These are phyloP conservation scores for Cucurbita ficifolia DNA, from an alignment of 306 rosid species.

Conservation along the genomic window DNA sequence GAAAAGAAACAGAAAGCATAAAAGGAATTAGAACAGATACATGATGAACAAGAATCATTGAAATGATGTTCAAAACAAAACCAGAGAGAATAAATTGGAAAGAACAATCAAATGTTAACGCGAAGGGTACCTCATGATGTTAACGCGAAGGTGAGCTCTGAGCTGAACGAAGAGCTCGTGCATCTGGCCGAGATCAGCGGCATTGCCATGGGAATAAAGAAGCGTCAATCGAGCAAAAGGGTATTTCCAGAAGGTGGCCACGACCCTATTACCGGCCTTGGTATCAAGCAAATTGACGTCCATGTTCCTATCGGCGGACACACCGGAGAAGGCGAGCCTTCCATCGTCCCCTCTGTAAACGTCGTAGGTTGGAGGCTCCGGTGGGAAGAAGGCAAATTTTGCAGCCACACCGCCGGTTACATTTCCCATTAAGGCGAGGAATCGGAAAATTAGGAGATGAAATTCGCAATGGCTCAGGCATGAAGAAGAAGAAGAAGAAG, in stretches of 20 bases:
- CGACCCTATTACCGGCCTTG: conserved; percentile 57
- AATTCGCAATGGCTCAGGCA: conserved; percentile 24
- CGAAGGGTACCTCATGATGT: conserved; percentile 57
- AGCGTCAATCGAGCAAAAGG: conserved; percentile 77
- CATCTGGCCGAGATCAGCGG: conserved; percentile 98
- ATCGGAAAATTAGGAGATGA: conserved; percentile 8
- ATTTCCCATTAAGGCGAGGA: conserved; percentile 54
- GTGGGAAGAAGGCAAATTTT: conserved; percentile 92
- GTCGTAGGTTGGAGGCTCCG: conserved; percentile 86
- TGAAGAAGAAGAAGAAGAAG: not conserved
- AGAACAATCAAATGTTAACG: not conserved
- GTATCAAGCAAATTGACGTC: conserved; percentile 57
- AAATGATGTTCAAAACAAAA: not conserved
- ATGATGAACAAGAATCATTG: not conserved
- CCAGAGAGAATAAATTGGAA: not conserved
- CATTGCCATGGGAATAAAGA: conserved; percentile 93
- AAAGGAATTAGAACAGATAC: not conserved
- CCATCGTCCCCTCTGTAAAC: conserved; percentile 43
- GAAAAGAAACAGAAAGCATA: not conserved
- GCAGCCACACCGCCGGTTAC: conserved; percentile 88
- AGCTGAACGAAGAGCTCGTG: conserved; percentile 82
- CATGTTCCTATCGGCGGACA: conserved; percentile 56
- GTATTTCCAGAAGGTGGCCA: conserved; percentile 80
- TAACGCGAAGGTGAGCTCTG: conserved; percentile 92
- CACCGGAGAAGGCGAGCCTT: conserved; percentile 42